phyloP scores from a whole-genome alignment of 768 basidiomycete genomes.

The Leccinum pellstonianum region DNA sequence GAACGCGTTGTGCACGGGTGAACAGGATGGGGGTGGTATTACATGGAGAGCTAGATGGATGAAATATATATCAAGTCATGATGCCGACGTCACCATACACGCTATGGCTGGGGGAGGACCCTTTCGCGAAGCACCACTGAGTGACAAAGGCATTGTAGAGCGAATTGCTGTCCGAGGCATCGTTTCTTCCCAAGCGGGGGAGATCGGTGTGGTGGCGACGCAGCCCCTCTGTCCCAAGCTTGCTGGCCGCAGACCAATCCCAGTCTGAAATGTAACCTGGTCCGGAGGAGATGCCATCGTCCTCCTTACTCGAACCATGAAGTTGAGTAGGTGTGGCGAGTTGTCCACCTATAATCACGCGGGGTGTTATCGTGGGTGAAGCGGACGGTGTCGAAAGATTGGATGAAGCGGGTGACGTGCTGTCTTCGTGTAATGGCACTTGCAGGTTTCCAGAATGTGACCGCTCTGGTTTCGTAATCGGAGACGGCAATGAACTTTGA shows the following conservation, averaged over 20 bases:
- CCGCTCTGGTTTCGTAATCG: neutral
- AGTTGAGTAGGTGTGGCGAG: conserved; percentile 16
- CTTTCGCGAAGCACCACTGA: conserved; percentile 70
- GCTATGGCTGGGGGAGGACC: conserved; percentile 26
- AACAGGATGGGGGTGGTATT: neutral
- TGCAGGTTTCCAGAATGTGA: neutral
- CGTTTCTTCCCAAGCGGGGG: conserved; percentile 14
- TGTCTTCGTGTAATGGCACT: conserved; percentile 13
- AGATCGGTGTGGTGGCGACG: conserved; percentile 1
- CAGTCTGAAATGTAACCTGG: conserved; percentile 17
- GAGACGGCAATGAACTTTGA: neutral
- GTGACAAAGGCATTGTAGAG: conserved; percentile 60
- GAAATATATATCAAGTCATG: conserved; percentile 14
- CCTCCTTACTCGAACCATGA: neutral
- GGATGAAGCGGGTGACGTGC: conserved; percentile 26
- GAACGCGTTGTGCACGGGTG: neutral
- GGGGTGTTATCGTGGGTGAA: conserved; percentile 23
- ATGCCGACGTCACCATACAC: conserved; percentile 17
- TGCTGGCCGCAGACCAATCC: conserved; percentile 22
- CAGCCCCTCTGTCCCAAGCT: neutral
- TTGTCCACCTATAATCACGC: conserved; percentile 27
- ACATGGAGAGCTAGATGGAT: neutral
- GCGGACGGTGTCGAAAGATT: conserved; percentile 26
- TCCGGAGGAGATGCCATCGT: neutral
- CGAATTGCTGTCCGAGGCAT: conserved; percentile 25